Evolutionary conservation across 2,329 filamentous ascomycete species (phyloP), one percentile per base, ranked within the genome.

Genomic region (Aspergillus tanneri): DNA sequence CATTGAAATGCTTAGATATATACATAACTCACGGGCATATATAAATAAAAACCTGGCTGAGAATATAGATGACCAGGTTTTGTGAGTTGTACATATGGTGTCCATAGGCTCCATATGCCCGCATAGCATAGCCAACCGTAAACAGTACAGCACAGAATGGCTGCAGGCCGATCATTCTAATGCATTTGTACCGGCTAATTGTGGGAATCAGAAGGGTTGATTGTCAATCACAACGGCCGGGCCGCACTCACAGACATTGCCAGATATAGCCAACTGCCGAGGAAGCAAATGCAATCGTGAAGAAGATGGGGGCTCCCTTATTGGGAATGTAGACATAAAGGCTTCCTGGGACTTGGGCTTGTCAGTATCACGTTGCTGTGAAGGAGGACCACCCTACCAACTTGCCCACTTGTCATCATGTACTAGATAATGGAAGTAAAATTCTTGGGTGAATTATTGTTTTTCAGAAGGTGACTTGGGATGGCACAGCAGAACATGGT

Each of bases 101-200:
- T n/a, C n/a, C 60, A 57, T 72, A 78, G 2, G 80, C 74, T 0
- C 77, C 79, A 25, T 75, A 72, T 57, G 76, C 76, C 6, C 82
- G 75, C 28, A 80, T 59, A 5, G 76, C 70, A 60, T 84, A 85
- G 19, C 83, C 82, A 2, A 67, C 70, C 0, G 76, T 72, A 63
- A 83, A 83, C 30, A 85, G 59, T 1, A 79, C 60, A 5, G 75
- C 74, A 36, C 77, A 79, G 63, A 80, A 75, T 8, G 79, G 73
- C 16, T 82, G 77, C 3, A 85, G 65, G 0, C 75, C 64, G 0
- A 78, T 82, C 12, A 82, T 68, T 42, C 73, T 75, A 76, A 79
- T 84, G 54, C 74, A 79, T 53, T 77, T 79, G 59, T 82, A 81
- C 44, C 70, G 77, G 37, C 80, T 82, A 41, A 54, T 12, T 37